Evolutionary conservation across 176 grass and related monocot genomes (phyloP), one percentile per base, ranked within the genome.

Genomic region (Cymbopogon citratus): DNA sequence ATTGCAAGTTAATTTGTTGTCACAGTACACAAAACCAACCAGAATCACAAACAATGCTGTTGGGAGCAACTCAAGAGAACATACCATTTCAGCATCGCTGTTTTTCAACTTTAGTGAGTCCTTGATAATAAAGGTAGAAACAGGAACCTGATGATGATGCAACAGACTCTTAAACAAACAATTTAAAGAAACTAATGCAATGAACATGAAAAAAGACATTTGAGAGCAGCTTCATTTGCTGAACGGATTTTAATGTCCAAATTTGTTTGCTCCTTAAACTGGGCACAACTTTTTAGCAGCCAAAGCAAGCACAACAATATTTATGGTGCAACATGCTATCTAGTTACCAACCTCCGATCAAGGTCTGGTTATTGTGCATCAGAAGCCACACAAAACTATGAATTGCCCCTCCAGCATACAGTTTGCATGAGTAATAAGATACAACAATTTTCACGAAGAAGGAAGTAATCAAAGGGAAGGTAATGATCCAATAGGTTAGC

Each of bases 61-160:
- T 56, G 36, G 80, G 66, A 62, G 49, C 61, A 83, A 21, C 27
- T 80, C 73, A 92, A 79, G 64, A 72, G 70, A 84, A 36, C 69
- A 71, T 82, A 95, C 92, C 84, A 28, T 88, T 75, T 95, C 90
- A 80, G 92, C 86, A 85, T 98, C 92, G 70, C 76, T 93, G 77
- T 76, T 75, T 89, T 98, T 95, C 76, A 95, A 86, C 85, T 98
- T 98, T 54, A 98, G 88, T 63, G 92, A 98, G 61, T 93, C 77
- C 54, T 89, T 85, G 80, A 98, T 87, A 68, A 98, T 95, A 78
- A 90, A 95, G 74, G 76, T 92, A 43, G 80, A 56, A 88, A 91
- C 82, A 66, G 86, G 92, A 91, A 81, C 82, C 95, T 98, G 89
- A 35, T 81, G 26, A 91, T 76, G 65, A 69, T 51, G 34, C 40